A percentile compares a stretch with the other conserved stretches of the same genome.
phyloP scores from a whole-genome alignment of 1,284 basidiomycete species.

The Ganoderma leucocontextum region DNA sequence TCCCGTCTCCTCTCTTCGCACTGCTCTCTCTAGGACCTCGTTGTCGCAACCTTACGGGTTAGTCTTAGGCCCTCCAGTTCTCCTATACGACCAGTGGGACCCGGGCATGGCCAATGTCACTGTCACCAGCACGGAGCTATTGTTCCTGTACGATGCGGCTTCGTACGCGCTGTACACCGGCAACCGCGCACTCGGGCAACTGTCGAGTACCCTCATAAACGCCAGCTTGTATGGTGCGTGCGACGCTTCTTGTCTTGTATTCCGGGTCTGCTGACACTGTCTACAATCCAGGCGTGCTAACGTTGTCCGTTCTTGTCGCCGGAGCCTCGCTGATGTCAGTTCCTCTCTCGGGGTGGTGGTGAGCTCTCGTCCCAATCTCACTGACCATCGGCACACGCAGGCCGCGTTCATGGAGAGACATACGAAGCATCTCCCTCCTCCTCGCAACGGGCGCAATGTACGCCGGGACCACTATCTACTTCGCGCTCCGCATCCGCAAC shows the following conservation, averaged over 20 bases:
- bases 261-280: background rate
- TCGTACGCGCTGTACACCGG: background rate
- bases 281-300: background rate
- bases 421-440: background rate
- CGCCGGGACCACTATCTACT: background rate
- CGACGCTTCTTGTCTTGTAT: background rate
- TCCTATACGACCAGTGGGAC: background rate
- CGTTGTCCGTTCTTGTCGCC: background rate
- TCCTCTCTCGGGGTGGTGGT: background rate
- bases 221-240: background rate
- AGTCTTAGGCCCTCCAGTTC: background rate
- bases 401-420: background rate
- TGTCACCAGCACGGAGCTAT: background rate
- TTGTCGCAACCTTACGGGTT: background rate
- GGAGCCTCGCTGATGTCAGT: background rate
- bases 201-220: background rate
- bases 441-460: conserved; percentile 3
- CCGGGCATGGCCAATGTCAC: background rate
- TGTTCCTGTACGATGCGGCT: background rate
- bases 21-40: background rate
- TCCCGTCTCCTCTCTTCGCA: background rate
- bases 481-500: conserved; percentile 2
- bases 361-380: background rate
- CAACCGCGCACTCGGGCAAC: background rate
- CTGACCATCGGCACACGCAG: background rate